Evolutionary conservation across 805 yeast species (phyloP).

Genomic region (Candida ovalis): DNA sequence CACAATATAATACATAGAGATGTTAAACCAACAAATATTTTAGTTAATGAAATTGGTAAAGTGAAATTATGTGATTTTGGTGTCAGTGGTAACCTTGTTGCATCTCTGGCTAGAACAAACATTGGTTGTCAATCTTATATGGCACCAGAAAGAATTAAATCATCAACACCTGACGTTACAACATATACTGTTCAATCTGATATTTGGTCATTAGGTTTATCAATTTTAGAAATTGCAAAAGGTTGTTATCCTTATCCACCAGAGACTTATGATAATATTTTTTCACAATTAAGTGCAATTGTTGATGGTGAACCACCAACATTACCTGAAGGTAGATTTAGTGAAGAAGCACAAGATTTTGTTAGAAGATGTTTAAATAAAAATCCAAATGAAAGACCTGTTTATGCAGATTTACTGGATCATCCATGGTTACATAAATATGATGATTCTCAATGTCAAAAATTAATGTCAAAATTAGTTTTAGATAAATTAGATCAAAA

Average conservation of each 20-base stretch:
- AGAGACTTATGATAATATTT: conserved; percentile 84
- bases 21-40: conserved; percentile 91
- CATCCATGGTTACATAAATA: conserved; percentile 80
- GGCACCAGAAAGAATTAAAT: conserved; percentile 96
- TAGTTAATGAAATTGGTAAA: conserved; percentile 70
- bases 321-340: conserved; percentile 58
- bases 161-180: conserved; percentile 65
- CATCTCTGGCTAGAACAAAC: conserved; percentile 90
- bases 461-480: conserved; percentile 31
- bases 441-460: conserved; percentile 33
- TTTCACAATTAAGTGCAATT: conserved; percentile 90
- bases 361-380: conserved; percentile 76
- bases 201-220: conserved; percentile 90
- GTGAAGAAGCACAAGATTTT: conserved; percentile 77
- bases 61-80: conserved; percentile 97
- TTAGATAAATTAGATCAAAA: conserved; percentile 31
- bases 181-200: conserved; percentile 93
- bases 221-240: conserved; percentile 80
- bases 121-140: conserved; percentile 97
- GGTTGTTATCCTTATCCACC: conserved; percentile 97
- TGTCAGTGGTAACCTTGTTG: conserved; percentile 91
- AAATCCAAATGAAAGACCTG: conserved; percentile 76
- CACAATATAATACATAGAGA: conserved; percentile 95
- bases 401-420: conserved; percentile 65
- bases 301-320: conserved; percentile 95